Percentiles rank a stretch among this genome's conserved stretches.
These are phyloP conservation scores for Protea cynaroides DNA, from an alignment of 164 flowering plant genomes.

Conservation along the genomic window DNA sequence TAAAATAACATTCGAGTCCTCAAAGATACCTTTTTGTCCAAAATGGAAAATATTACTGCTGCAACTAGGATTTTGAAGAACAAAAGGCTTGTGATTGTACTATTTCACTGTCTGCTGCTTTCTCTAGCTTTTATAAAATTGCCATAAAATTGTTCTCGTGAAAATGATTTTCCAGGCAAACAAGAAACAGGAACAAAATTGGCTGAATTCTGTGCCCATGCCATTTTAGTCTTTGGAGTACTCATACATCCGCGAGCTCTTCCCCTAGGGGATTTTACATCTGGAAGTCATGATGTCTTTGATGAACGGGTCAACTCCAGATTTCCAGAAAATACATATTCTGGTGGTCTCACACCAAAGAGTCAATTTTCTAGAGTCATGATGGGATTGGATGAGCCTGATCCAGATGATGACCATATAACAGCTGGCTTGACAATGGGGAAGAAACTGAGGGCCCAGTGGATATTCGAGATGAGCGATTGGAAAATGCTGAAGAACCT, in stretches of 20 bases:
- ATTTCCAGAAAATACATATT: slow-evolving; percentile 20
- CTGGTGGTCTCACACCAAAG: slow-evolving; percentile 18
- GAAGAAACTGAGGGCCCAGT: slow-evolving; percentile 26
- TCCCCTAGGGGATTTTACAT: slow-evolving; percentile 37
- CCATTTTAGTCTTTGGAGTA: slow-evolving; percentile 64
- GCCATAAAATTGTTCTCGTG: neutral
- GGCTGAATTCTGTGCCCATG: slow-evolving; percentile 69
- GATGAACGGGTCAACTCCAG: slow-evolving; percentile 15
- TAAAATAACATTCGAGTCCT: too few relatives aligned
- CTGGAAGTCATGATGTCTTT: slow-evolving; percentile 12
- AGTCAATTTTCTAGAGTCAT: slow-evolving; percentile 17
- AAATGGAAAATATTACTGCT: too few relatives aligned
- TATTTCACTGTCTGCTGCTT: neutral
- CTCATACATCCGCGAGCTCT: slow-evolving; percentile 84
- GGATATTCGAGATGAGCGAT: slow-evolving; percentile 12
- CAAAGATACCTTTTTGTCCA: too few relatives aligned
- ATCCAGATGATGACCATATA: slow-evolving; percentile 37
- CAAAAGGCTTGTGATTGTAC: neutral
- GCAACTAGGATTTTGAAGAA: neutral
- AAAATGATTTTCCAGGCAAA: slow-evolving; percentile 41
- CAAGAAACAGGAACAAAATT: slow-evolving; percentile 62
- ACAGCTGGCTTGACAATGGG: slow-evolving; percentile 36
- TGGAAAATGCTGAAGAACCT: slow-evolving; percentile 13
- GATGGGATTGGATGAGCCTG: slow-evolving; percentile 20
- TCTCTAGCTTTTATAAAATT: neutral